A percentile compares a stretch with the other conserved stretches of the same genome.
Conservation (phyloP, 345 rosid species). For the Lepidium africanum region DNA sequence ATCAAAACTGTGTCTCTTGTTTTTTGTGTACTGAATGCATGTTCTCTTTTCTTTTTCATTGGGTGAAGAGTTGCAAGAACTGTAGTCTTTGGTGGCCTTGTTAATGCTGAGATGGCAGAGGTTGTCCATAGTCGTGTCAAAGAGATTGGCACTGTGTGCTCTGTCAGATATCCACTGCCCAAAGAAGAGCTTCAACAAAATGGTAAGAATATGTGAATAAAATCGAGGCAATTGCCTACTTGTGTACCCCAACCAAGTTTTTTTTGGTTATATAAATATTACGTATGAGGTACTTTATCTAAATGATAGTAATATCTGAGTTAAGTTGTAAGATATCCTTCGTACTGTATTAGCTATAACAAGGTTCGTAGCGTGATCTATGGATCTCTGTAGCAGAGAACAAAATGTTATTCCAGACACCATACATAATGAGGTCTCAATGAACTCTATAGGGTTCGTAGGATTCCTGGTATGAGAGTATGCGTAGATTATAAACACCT, state of each 20-base stretch:
- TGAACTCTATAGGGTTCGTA: neutral
- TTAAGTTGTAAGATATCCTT: neutral
- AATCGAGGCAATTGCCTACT: neutral
- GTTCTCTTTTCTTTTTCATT: neutral
- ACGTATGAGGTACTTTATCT: neutral
- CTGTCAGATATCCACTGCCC: conserved; percentile 79
- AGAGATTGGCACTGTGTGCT: conserved; percentile 68
- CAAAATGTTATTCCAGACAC: neutral
- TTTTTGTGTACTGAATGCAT: no score
- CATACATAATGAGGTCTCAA: neutral
- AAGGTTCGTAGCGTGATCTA: neutral
- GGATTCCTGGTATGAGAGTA: neutral
- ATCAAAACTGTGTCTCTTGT: neutral
- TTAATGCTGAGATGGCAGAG: conserved; percentile 60
- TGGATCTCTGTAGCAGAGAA: neutral
- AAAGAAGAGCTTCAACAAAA: conserved; percentile 56
- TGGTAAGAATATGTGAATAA: conserved; percentile 37
- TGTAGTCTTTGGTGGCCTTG: conserved; percentile 82
- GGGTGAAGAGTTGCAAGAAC: conserved; percentile 80
- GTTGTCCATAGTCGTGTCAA: conserved; percentile 53
- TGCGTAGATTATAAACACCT: neutral
- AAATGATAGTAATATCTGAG: neutral
- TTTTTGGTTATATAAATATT: neutral
- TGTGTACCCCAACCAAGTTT: neutral
- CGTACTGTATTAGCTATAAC: neutral